Percentiles rank a stretch among this genome's conserved stretches.
phyloP scores from a whole-genome alignment of 108 stramenopile genomes.

The Nitzschia sp. region DNA sequence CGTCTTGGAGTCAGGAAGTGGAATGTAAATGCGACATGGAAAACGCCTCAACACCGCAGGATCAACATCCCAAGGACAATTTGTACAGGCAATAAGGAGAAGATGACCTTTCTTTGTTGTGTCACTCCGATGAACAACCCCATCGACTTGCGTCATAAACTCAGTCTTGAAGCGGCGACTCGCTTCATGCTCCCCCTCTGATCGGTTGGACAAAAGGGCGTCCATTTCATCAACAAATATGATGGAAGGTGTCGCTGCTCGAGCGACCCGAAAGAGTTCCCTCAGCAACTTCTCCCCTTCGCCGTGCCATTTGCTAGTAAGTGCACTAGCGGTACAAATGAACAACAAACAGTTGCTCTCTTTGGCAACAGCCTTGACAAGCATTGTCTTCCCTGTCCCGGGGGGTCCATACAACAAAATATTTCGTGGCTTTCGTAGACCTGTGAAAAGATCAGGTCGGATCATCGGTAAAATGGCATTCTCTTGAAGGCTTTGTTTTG shows the following conservation, averaged over 20 bases:
- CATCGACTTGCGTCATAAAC: constrained; percentile 95
- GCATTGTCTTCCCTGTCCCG: constrained; percentile 90
- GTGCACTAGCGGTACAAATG: constrained; percentile 66
- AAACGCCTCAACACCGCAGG: constrained; percentile 85
- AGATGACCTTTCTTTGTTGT: constrained; percentile 33
- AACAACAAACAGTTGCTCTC: constrained; percentile 62
- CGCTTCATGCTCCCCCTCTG: constrained; percentile 86
- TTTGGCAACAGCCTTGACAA: constrained; percentile 82
- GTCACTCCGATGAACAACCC: constrained; percentile 43
- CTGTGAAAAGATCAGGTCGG: constrained; percentile 90
- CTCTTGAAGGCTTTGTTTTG: constrained; percentile 90
- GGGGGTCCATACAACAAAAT: constrained; percentile 89
- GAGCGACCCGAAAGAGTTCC: constrained; percentile 78
- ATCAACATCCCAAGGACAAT: constrained; percentile 94
- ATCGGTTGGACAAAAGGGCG: constrained; percentile 67
- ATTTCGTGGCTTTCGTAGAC: constrained; percentile 83
- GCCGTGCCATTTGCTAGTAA: constrained; percentile 85
- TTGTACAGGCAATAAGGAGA: constrained; percentile 90
- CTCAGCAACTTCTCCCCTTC: constrained; percentile 87
- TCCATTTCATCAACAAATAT: constrained; percentile 97
- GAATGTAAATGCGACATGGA: constrained; percentile 90
- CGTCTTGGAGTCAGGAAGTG: constrained; percentile 76
- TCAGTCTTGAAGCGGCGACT: constrained; percentile 94
- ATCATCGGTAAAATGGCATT: constrained; percentile 89
- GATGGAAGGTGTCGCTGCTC: constrained; percentile 67